Evolutionary conservation across 1,284 basidiomycete genomes (phyloP).

Genomic region (Ustilago xerochloae): DNA sequence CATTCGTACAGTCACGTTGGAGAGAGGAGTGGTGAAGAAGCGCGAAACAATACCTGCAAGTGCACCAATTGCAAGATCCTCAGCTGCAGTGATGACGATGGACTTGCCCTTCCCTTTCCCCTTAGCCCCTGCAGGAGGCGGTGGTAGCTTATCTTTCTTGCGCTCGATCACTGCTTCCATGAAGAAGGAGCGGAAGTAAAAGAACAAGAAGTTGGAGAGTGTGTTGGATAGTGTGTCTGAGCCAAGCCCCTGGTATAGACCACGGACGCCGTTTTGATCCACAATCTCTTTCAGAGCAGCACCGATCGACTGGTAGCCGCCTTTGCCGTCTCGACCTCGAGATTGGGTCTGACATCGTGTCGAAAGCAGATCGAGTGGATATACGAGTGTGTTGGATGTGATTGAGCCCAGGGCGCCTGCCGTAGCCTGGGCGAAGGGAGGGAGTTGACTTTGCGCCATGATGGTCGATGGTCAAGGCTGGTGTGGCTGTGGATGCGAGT

Average conservation of each 20-base stretch:
- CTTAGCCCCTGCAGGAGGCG: slow-evolving; percentile 8
- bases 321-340: slow-evolving; percentile 34
- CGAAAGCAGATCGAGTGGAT: slow-evolving; percentile 71
- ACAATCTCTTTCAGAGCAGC: slow-evolving; percentile 53
- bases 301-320: slow-evolving; percentile 37
- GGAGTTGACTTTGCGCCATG: slow-evolving; percentile 55
- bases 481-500: not conserved
- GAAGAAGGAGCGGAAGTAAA: slow-evolving; percentile 59
- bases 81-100: slow-evolving; percentile 61
- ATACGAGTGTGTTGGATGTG: slow-evolving; percentile 70
- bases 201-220: slow-evolving; percentile 66
- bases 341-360: slow-evolving; percentile 68
- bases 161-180: slow-evolving; percentile 35
- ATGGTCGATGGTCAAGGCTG: too few species aligned
- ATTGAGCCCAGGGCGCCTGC: slow-evolving; percentile 69
- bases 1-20: slow-evolving; percentile 70
- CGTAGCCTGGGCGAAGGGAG: slow-evolving; percentile 70
- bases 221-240: slow-evolving; percentile 70
- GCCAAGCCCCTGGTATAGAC: slow-evolving; percentile 67
- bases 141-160: slow-evolving; percentile 26
- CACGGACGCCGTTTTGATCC: slow-evolving; percentile 45
- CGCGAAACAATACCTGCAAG: slow-evolving; percentile 70
- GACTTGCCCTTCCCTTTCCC: slow-evolving; percentile 23
- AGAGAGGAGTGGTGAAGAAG: slow-evolving; percentile 70
- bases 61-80: slow-evolving; percentile 70